Evolutionary conservation across 1,284 basidiomycete genomes (phyloP).

Genomic region (Meira miltonrushii): DNA sequence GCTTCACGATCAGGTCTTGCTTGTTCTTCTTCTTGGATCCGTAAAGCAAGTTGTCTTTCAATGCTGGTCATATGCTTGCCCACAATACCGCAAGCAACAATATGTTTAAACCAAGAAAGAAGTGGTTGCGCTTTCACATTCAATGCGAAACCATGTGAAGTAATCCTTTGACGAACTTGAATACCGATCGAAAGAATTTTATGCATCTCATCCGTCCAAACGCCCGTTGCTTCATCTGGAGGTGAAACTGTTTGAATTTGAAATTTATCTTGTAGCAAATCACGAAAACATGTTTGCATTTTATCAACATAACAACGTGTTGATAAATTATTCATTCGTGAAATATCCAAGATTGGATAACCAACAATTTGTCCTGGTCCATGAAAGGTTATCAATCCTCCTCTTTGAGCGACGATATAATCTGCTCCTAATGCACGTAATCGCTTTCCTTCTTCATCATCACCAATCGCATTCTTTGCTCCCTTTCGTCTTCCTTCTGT

Average conservation of each 20-base stretch:
- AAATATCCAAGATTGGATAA: constrained; percentile 85
- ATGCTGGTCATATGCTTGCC: constrained; percentile 68
- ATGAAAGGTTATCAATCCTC: constrained; percentile 93
- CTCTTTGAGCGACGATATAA: constrained; percentile 74
- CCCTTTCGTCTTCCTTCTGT: constrained; percentile 75
- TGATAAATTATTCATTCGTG: constrained; percentile 54
- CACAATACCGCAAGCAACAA: constrained; percentile 88
- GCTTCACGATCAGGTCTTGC: constrained; percentile 11
- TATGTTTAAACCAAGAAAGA: constrained; percentile 72
- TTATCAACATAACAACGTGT: constrained; percentile 69
- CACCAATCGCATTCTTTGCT: constrained; percentile 55
- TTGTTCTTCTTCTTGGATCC: constrained; percentile 12
- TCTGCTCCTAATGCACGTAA: constrained; percentile 75
- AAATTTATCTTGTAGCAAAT: constrained; percentile 58
- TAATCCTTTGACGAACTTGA: constrained; percentile 86
- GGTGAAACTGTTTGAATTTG: constrained; percentile 21
- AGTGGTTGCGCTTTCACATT: constrained; percentile 76
- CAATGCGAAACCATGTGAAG: constrained; percentile 89
- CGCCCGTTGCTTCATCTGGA: constrained; percentile 40
- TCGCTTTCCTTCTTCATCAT: constrained; percentile 61
- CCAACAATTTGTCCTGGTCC: constrained; percentile 95
- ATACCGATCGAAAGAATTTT: constrained; percentile 95
- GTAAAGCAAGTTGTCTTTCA: constrained; percentile 24
- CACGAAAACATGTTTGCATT: constrained; percentile 63
- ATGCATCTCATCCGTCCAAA: constrained; percentile 53